Percentiles rank a stretch among this genome's conserved stretches.
Conservation (phyloP, 208 protist species). For the Herpetomonas samuelpessoai region DNA sequence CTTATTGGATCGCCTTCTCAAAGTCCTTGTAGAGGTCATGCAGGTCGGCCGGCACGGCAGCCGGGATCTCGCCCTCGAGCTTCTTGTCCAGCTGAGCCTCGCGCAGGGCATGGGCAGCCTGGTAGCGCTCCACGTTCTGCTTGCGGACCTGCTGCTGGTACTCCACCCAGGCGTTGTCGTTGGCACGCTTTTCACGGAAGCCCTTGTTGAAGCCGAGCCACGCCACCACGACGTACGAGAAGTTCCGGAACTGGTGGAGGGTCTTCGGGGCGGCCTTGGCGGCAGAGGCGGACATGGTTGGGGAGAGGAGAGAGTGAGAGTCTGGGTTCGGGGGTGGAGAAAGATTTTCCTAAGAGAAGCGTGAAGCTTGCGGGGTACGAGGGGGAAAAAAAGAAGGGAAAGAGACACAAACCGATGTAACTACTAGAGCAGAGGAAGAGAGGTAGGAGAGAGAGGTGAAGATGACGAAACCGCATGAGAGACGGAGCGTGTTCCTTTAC, state of each 20-base stretch:
- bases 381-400: constrained; percentile 7
- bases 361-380: not conserved
- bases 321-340: not conserved
- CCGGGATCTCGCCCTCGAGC: constrained; percentile 33
- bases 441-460: not conserved
- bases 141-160: constrained; percentile 62
- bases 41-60: constrained; percentile 54
- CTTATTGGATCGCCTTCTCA: constrained; percentile 50
- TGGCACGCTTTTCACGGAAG: constrained; percentile 73
- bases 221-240: constrained; percentile 78
- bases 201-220: constrained; percentile 78
- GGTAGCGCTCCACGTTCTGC: constrained; percentile 58
- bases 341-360: not conserved
- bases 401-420: constrained; percentile 4
- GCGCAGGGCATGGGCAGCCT: constrained; percentile 41
- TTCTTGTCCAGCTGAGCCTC: constrained; percentile 20
- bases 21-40: constrained; percentile 71
- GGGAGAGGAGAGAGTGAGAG: not conserved
- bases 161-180: constrained; percentile 75
- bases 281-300: constrained; percentile 34
- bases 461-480: too few species aligned
- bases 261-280: constrained; percentile 82
- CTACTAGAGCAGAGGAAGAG: not conserved
- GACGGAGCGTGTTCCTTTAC: too few species aligned
- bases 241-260: constrained; percentile 86